These are phyloP conservation scores for Achaetomiella virescens DNA, from an alignment of 495 filamentous ascomycete species.

Conservation along the genomic window DNA sequence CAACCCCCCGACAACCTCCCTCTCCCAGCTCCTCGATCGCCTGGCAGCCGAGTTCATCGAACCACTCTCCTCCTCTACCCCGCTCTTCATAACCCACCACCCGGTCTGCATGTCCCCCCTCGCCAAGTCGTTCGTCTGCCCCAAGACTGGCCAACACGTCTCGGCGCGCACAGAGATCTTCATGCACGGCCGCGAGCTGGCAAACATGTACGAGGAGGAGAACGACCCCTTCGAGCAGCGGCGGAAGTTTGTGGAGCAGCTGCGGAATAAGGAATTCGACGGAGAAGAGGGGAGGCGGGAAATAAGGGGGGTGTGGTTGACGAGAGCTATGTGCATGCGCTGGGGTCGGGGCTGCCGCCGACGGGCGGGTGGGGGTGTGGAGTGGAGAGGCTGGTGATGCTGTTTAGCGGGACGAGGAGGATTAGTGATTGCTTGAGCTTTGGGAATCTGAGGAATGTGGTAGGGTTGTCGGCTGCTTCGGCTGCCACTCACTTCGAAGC, in stretches of 20 bases:
- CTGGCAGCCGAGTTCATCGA: conserved; percentile 76
- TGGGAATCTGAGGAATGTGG: conserved; percentile 72
- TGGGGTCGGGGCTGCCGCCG: conserved; percentile 84
- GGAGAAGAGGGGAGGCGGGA: conserved; percentile 6
- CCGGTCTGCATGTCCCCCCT: conserved; percentile 89
- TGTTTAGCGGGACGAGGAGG: conserved; percentile 65
- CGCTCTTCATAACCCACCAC: conserved; percentile 89
- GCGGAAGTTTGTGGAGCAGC: conserved; percentile 61
- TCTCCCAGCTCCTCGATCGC: conserved; percentile 78
- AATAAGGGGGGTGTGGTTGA: conserved; percentile 56
- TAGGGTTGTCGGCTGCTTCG: conserved; percentile 24
- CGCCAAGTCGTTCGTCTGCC: conserved; percentile 71
- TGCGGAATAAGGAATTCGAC: conserved; percentile 19
- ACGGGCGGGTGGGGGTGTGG: conserved; percentile 97
- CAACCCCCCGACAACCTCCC: conserved; percentile 44
- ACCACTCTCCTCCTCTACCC: conserved; percentile 51
- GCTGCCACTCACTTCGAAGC: background rate
- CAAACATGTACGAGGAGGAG: conserved; percentile 97
- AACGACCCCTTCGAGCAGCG: conserved; percentile 86
- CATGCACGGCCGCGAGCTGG: conserved; percentile 68
- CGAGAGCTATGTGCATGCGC: conserved; percentile 72
- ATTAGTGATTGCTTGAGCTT: conserved; percentile 84
- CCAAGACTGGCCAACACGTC: conserved; percentile 54
- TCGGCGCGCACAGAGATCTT: conserved; percentile 87
- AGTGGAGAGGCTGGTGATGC: conserved; percentile 82